Evolutionary conservation across 768 basidiomycete genomes (phyloP), one percentile per base, ranked within the genome.

Genomic region (Amanita phalloides): DNA sequence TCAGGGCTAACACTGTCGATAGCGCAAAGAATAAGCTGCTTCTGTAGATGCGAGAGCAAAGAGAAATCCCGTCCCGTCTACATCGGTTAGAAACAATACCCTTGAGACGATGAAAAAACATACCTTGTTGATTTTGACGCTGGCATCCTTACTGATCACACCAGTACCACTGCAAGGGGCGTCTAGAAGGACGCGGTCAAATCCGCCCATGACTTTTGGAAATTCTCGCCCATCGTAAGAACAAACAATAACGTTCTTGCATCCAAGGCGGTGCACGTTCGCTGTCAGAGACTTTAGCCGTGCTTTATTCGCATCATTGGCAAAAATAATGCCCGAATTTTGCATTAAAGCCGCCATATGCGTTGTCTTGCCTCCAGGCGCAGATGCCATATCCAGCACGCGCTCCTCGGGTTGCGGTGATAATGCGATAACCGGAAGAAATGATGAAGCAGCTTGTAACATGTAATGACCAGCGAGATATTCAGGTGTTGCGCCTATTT

Each of bases 401-500:
- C 94, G 86, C 62, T 98, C 96, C 54, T 89, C 79, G 2, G 92
- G 91, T 61, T 94, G 87, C 4, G 96, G 96, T 23, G 81, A 74
- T 36, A 99, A 84, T 3, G 96, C 91, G 56, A 98, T 94, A 61
- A 98, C 96, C 49, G 96, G 96, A n/a, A 99, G 78, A 77, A 99
- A 97, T 0, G 96, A 98, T 4, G 93, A 95, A 9, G 96, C 96
- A 5, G 96, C 91, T 73, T 99, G 96, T 23, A 98, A 86, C 90
- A 99, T 98, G 69, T 99, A 99, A 64, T 99, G 94, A 2, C 96
- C 96, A 0, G 96, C 93, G 36, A 99, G 81, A 68, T 99, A 99
- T 70, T 99, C 96, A 9, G 96, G 96, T 2, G 96, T 98, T 5
- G 96, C 96, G 64, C 89, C 84, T 84, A 58, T 41, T 6, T 26